phyloP scores from a whole-genome alignment of 768 basidiomycete genomes.

The Suillus americanus region DNA sequence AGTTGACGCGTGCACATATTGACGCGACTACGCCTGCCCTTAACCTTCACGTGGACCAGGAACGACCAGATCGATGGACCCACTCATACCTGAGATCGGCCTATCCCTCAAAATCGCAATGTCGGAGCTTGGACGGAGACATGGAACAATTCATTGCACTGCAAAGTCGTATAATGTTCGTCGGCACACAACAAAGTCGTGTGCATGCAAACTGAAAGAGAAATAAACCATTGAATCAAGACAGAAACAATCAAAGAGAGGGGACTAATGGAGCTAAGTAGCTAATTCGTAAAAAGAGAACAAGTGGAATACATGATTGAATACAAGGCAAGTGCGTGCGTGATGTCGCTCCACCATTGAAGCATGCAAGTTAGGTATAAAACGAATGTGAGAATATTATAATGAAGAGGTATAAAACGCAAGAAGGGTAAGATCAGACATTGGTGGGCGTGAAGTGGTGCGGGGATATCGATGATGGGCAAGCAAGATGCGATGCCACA shows the following conservation, averaged over 20 bases:
- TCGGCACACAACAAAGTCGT: neutral
- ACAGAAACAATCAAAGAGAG: neutral
- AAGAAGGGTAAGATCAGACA: neutral
- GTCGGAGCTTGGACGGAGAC: neutral
- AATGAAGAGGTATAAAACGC: neutral
- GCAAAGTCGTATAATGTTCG: neutral
- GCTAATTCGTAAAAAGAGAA: neutral
- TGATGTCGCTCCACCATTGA: neutral
- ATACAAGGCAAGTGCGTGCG: constrained; percentile 6
- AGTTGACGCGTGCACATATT: constrained; percentile 24
- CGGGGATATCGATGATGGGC: too few species aligned
- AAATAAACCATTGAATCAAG: neutral
- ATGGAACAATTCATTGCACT: neutral
- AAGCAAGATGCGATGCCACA: neutral
- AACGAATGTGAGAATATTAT: constrained; percentile 9
- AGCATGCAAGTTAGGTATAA: constrained; percentile 9
- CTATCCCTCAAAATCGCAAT: too few species aligned
- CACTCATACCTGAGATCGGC: too few species aligned
- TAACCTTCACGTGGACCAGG: constrained; percentile 10
- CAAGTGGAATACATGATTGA: constrained; percentile 3
- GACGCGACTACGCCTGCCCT: constrained; percentile 36
- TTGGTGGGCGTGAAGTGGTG: neutral
- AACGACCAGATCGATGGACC: too few species aligned
- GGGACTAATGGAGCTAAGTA: neutral
- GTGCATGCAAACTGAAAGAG: neutral